phyloP scores from a whole-genome alignment of 1,284 basidiomycete species.

The Cutaneotrichosporon sp. region DNA sequence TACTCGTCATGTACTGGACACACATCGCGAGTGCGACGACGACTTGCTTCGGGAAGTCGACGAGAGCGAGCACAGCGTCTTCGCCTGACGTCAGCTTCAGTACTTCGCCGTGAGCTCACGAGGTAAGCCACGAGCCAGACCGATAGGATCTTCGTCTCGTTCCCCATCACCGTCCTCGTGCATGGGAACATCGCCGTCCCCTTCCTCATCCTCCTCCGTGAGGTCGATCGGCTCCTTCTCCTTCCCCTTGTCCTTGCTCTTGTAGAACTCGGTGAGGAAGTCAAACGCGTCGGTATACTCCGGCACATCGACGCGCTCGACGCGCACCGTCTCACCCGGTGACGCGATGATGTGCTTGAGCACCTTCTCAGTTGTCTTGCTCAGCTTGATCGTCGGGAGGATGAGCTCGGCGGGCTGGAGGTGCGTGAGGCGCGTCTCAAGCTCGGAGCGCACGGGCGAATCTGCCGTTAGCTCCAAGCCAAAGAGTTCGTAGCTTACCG shows the following conservation, averaged over 20 bases:
- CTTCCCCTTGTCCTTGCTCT: conserved; percentile 13
- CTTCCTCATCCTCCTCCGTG: conserved; percentile 29
- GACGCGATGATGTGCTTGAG: conserved; percentile 64
- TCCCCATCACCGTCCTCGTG: conserved; percentile 1
- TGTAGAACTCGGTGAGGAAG: conserved; percentile 70
- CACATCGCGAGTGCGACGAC: conserved; percentile 71
- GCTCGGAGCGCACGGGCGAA: conserved; percentile 77
- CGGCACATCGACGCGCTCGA: conserved; percentile 66
- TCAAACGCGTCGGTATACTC: conserved; percentile 73
- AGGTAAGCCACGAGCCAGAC: conserved; percentile 32
- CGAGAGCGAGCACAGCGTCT: conserved; percentile 56
- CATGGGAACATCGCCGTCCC: conserved; percentile 22
- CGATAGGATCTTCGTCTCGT: conserved; percentile 10
- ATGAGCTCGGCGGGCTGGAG: conserved; percentile 81
- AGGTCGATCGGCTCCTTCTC: conserved; percentile 29
- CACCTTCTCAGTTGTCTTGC: conserved; percentile 74
- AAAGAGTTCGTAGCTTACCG: conserved; percentile 56
- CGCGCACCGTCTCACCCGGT: conserved; percentile 52
- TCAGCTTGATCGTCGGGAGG: conserved; percentile 65
- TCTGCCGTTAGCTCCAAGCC: conserved; percentile 58
- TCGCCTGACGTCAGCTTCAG: conserved; percentile 26
- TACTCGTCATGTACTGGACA: conserved; percentile 68
- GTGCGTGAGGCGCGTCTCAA: conserved; percentile 80
- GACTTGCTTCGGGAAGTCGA: conserved; percentile 67
- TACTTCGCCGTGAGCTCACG: conserved; percentile 18